Percentiles rank a stretch among this genome's conserved stretches.
Evolutionary conservation across 495 filamentous ascomycete species (phyloP).

Genomic region (Pseudotulostoma volvatum): DNA sequence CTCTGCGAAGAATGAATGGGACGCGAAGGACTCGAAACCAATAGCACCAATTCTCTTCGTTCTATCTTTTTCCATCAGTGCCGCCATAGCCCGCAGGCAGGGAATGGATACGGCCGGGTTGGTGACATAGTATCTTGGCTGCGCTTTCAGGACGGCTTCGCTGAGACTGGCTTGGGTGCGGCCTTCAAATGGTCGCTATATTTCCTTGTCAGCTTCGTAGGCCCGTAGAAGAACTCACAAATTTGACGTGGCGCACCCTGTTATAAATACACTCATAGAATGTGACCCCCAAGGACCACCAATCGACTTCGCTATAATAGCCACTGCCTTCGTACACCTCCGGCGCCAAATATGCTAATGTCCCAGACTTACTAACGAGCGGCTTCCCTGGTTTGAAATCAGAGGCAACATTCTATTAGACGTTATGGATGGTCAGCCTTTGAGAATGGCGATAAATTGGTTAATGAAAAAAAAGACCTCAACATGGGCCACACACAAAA

Average conservation of each 20-base stretch:
- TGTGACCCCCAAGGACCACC: conserved; percentile 94
- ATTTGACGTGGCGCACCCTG: conserved; percentile 60
- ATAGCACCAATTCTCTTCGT: conserved; percentile 64
- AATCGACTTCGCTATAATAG: conserved; percentile 79
- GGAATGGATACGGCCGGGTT: conserved; percentile 70
- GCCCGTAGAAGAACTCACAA: too few relatives aligned
- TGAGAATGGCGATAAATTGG: background rate
- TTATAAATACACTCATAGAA: conserved; percentile 99
- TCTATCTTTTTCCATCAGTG: conserved; percentile 65
- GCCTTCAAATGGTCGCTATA: conserved; percentile 75
- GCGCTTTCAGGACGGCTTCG: conserved; percentile 64
- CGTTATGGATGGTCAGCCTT: conserved; percentile 6
- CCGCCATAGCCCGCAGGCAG: conserved; percentile 73
- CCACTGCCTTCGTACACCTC: conserved; percentile 85
- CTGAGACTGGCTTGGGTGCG: conserved; percentile 67
- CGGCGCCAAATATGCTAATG: conserved; percentile 86
- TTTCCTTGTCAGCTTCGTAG: too few relatives aligned
- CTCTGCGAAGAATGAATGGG: conserved; percentile 73
- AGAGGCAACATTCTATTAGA: conserved; percentile 75
- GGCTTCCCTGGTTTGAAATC: conserved; percentile 71
- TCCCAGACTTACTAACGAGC: conserved; percentile 90
- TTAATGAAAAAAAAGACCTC: background rate
- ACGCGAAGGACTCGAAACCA: conserved; percentile 62
- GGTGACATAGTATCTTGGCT: conserved; percentile 76
- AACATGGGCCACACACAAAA: conserved; percentile 52